Conservation (phyloP, 306 rosid genomes). For the Adenanthera pavonina region DNA sequence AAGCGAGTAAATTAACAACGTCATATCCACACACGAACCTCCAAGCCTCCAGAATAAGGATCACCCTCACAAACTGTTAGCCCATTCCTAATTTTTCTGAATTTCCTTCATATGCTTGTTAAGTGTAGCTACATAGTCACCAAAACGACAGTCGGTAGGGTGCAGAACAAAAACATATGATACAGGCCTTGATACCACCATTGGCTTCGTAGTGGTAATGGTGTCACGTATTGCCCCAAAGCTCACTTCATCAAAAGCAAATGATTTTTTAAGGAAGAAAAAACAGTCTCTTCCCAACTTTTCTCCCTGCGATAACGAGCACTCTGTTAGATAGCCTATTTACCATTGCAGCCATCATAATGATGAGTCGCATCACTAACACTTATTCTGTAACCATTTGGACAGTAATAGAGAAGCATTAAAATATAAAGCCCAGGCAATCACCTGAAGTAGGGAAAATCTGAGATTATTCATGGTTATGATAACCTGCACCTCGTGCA, state of each 20-base stretch:
- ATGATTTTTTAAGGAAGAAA: slow-evolving; percentile 69
- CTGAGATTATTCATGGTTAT: slow-evolving; percentile 79
- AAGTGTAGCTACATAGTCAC: slow-evolving; percentile 48
- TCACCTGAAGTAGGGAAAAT: slow-evolving; percentile 87
- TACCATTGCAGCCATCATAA: slow-evolving; percentile 10
- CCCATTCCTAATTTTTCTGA: slow-evolving; percentile 17
- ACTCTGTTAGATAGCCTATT: slow-evolving; percentile 5
- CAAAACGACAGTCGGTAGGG: slow-evolving; percentile 52
- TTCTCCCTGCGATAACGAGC: slow-evolving; percentile 69
- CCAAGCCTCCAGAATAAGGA: not conserved
- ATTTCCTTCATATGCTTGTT: slow-evolving; percentile 37
- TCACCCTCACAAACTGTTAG: not conserved
- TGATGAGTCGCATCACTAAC: not conserved
- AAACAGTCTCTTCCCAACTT: slow-evolving; percentile 74
- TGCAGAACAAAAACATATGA: slow-evolving; percentile 69
- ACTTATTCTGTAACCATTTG: not conserved
- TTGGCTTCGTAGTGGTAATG: slow-evolving; percentile 49
- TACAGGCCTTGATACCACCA: slow-evolving; percentile 59
- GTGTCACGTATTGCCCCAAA: slow-evolving; percentile 66
- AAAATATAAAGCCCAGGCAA: not conserved
- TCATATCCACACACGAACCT: slow-evolving; percentile 4
- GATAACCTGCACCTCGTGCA: slow-evolving; percentile 59
- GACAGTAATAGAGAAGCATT: not conserved
- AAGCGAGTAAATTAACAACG: not conserved
- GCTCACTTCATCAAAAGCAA: slow-evolving; percentile 68